Evolutionary conservation across 2,329 filamentous ascomycete species (phyloP).

Genomic region (Emericellopsis atlantica): DNA sequence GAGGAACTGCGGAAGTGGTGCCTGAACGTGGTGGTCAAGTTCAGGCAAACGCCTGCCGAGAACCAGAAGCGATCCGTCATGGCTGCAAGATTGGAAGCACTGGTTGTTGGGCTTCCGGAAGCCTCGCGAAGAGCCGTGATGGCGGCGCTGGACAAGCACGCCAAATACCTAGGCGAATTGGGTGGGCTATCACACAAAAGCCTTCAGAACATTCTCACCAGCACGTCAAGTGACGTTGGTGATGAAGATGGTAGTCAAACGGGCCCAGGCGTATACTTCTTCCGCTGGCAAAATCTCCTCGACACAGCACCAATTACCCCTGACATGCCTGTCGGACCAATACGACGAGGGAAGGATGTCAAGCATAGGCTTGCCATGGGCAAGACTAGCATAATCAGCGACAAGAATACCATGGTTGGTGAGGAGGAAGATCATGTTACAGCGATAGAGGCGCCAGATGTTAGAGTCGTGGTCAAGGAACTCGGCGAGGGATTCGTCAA

Average conservation of each 20-base stretch:
- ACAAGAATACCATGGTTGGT: constrained; percentile 8
- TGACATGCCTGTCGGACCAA: constrained; percentile 31
- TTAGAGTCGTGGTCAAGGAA: constrained; percentile 25
- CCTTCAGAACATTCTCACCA: constrained; percentile 43
- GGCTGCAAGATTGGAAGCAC: constrained; percentile 21
- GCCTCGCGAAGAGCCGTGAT: constrained; percentile 32
- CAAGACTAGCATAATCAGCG: constrained; percentile 23
- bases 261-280: constrained; percentile 61
- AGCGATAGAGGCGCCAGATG: constrained; percentile 21
- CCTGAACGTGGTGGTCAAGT: constrained; percentile 42
- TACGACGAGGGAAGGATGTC: constrained; percentile 41
- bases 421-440: constrained; percentile 11
- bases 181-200: constrained; percentile 37
- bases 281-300: constrained; percentile 59
- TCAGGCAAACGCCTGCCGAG: constrained; percentile 16
- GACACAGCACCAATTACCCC: constrained; percentile 61
- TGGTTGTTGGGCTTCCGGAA: constrained; percentile 32
- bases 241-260: constrained; percentile 22
- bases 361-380: constrained; percentile 27
- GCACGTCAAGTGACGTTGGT: constrained; percentile 3
- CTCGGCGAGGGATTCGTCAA: constrained; percentile 24
- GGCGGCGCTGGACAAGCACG: constrained; percentile 44
- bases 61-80: constrained; percentile 14
- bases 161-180: constrained; percentile 43
- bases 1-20: constrained; percentile 49